Conservation (phyloP, 2,329 filamentous ascomycete species). For the Colletotrichum destructivum region DNA sequence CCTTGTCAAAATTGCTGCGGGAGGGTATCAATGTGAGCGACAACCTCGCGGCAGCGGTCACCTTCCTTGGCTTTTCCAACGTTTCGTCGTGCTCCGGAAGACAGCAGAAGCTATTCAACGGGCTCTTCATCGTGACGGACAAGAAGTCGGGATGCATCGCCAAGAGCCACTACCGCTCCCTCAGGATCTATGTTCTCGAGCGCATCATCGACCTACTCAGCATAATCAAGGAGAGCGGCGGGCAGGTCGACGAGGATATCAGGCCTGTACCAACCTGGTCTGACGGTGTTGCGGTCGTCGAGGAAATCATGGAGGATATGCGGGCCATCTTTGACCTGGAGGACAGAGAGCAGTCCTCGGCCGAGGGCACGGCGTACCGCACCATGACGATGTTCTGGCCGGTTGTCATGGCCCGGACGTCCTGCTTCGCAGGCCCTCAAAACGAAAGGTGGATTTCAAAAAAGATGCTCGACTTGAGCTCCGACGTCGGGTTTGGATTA, state of each 20-base stretch:
- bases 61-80: constrained; percentile 10
- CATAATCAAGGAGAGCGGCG: not conserved
- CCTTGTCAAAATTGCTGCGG: constrained; percentile 4
- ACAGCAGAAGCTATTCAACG: constrained; percentile 20
- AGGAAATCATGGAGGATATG: constrained; percentile 30
- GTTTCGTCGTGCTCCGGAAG: not conserved
- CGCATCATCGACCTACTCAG: constrained; percentile 11
- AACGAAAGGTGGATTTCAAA: constrained; percentile 31
- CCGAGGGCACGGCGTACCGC: constrained; percentile 26
- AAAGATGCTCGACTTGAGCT: constrained; percentile 31
- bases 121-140: constrained; percentile 6
- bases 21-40: not conserved
- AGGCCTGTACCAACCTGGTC: constrained; percentile 12
- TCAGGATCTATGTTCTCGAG: constrained; percentile 22
- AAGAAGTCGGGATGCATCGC: constrained; percentile 5
- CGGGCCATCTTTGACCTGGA: constrained; percentile 29
- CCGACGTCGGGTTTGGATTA: constrained; percentile 28
- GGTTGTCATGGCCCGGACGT: constrained; percentile 31
- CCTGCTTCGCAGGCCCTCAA: constrained; percentile 25
- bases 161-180: constrained; percentile 19
- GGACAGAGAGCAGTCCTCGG: constrained; percentile 11
- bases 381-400: constrained; percentile 40
- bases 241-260: not conserved
- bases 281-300: constrained; percentile 1
- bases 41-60: constrained; percentile 8